phyloP scores from a whole-genome alignment of 2,329 filamentous ascomycete genomes.

The Fusarium succisae region DNA sequence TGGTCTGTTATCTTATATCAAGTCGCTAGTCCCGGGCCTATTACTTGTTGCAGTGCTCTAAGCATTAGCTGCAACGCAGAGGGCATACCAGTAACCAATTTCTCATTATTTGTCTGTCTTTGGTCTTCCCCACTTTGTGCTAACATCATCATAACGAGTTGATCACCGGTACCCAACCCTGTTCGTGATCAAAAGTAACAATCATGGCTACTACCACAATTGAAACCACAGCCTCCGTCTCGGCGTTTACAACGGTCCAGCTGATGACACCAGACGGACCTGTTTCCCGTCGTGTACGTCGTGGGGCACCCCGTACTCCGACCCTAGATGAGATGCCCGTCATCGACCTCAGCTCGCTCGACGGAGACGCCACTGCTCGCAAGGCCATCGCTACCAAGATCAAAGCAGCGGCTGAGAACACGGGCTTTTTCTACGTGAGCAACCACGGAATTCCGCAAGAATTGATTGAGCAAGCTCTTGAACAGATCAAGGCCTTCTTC shows the following conservation, averaged over 20 bases:
- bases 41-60: background rate
- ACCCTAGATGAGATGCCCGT: conserved; percentile 1
- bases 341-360: background rate
- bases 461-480: background rate
- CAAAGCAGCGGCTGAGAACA: background rate
- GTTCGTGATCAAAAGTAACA: accelerated
- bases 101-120: no score
- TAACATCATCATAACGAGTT: accelerated
- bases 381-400: background rate
- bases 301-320: conserved; percentile 5
- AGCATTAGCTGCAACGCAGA: no score
- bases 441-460: background rate
- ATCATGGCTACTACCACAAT: background rate
- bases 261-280: conserved; percentile 1
- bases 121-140: background rate
- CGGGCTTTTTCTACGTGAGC: background rate
- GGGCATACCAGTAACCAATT: no score
- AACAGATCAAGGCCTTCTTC: background rate
- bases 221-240: background rate
- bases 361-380: background rate
- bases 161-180: accelerated
- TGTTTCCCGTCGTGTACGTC: conserved; percentile 7
- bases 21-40: accelerated
- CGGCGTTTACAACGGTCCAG: conserved; percentile 1
- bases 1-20: background rate